phyloP scores from a whole-genome alignment of 257 asterid genomes.

The Solanum dulcamara region DNA sequence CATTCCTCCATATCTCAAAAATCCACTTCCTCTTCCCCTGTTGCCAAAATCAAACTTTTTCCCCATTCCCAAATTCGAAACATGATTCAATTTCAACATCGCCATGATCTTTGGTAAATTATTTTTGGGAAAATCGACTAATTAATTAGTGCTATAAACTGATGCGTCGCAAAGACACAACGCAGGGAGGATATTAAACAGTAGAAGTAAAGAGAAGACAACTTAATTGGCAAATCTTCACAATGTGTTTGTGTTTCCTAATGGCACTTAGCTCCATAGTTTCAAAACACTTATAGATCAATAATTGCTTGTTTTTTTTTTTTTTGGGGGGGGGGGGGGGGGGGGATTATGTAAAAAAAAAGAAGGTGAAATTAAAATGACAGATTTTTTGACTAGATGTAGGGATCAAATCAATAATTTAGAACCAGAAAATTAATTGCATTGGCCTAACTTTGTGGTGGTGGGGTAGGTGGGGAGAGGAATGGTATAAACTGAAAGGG shows the following conservation, averaged over 20 bases:
- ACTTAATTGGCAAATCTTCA: not conserved
- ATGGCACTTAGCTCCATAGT: not conserved
- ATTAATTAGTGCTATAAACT: too few species aligned
- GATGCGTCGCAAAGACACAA: not conserved
- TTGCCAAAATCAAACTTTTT: not conserved
- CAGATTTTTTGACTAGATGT: not conserved
- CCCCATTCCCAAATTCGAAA: not conserved
- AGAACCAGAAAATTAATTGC: not conserved
- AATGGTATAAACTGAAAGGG: not conserved
- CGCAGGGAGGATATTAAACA: not conserved
- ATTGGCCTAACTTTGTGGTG: not conserved
- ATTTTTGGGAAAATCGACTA: not conserved
- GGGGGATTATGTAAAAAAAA: not conserved
- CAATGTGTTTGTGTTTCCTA: not conserved
- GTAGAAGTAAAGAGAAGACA: conserved; percentile 1
- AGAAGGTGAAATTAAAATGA: not conserved
- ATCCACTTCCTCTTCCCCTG: not conserved
- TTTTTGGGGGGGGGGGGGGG: too few species aligned
- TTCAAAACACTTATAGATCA: not conserved
- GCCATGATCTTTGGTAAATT: not conserved
- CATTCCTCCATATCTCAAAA: not conserved
- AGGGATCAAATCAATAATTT: not conserved
- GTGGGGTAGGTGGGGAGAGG: not conserved
- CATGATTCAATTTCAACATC: not conserved
- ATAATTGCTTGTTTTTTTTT: not conserved